Conservation (phyloP, 2,329 filamentous ascomycete species). For the Fusarium metavorans region DNA sequence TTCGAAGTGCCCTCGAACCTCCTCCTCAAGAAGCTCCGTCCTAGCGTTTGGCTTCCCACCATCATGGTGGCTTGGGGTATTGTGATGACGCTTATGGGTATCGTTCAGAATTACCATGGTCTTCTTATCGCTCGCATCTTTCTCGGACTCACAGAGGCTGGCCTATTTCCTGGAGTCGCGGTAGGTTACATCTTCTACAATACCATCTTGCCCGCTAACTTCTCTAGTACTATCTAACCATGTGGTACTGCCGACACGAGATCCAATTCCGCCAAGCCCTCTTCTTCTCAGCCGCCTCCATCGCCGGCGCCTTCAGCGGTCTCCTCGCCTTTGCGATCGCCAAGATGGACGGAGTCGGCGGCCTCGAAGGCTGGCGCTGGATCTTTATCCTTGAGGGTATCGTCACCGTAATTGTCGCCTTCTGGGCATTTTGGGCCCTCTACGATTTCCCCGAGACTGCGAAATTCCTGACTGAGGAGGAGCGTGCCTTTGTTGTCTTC, state of each 20-base stretch:
- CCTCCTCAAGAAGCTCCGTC: slow-evolving; percentile 78
- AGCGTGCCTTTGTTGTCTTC: slow-evolving; percentile 77
- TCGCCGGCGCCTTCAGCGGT: slow-evolving; percentile 83
- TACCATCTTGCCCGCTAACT: neutral
- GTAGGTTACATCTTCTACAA: slow-evolving; percentile 38
- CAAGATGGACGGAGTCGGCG: slow-evolving; percentile 75
- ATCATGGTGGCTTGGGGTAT: slow-evolving; percentile 76
- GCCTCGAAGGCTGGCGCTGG: slow-evolving; percentile 71
- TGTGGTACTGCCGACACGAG: slow-evolving; percentile 71
- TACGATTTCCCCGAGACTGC: slow-evolving; percentile 87
- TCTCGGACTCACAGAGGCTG: slow-evolving; percentile 75
- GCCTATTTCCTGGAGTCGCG: slow-evolving; percentile 74
- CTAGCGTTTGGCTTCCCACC: slow-evolving; percentile 78
- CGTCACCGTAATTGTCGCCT: slow-evolving; percentile 74
- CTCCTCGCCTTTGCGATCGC: slow-evolving; percentile 77
- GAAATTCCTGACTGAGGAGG: slow-evolving; percentile 76
- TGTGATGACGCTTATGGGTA: slow-evolving; percentile 65
- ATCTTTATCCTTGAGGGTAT: slow-evolving; percentile 79
- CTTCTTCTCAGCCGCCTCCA: slow-evolving; percentile 85
- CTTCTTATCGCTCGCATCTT: slow-evolving; percentile 65
- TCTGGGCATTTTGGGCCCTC: slow-evolving; percentile 76
- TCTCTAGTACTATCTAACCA: slow-evolving; percentile 64
- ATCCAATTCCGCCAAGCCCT: slow-evolving; percentile 71
- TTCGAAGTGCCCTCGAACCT: slow-evolving; percentile 85
- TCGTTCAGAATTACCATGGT: slow-evolving; percentile 62